Evolutionary conservation across 2,329 filamentous ascomycete genomes (phyloP), one percentile per base, ranked within the genome.

Genomic region (Trichoderma atroviride): DNA sequence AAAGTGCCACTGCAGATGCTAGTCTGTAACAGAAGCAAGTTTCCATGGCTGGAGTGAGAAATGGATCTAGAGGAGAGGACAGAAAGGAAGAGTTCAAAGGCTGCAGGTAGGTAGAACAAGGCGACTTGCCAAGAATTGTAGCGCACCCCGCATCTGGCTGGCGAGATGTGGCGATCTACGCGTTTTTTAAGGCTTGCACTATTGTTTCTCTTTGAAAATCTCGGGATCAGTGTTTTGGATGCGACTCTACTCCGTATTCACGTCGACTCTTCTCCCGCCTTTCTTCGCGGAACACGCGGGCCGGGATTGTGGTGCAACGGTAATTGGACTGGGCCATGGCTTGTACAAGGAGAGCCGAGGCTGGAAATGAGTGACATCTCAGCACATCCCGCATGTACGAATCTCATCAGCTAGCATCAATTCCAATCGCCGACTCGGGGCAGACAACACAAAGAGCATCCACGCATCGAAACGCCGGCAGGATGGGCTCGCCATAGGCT

Each of bases 141-240:
- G 29, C 29, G 31, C 43, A 60, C 64, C 64, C 64, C 64, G 64
- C 64, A 68, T 68, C 55, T 50, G 7, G 40, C 40, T 43, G 40
- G 40, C 6, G 40, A 35, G 47, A 40, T 52, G 59, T 67, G 50
- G 37, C 40, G 53, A 57, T 67, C 55, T 67, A 40, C 63, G 55
- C 29, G 37, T 52, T 35, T 35, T 52, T 43, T 43, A 43, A 31
- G 29, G 24, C 24, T 47, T 27, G 63, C 40, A 57, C 35, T 33
- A 57, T 66, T 57, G 50, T 57, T 31, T 56, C 35, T 27, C 3
- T 35, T 35, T 19, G 10, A 13, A 22, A 7, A 43, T 1, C n/a
- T 50, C 22, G 13, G 24, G 14, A 35, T 33, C 31, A 10, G 31
- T 9, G n/a, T 33, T 33, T 16, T 47, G 37, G 37, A 66, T 57